Base-by-base conservation (phyloP, 139 green algal genomes). In the Zygnema cylindricum region DNA sequence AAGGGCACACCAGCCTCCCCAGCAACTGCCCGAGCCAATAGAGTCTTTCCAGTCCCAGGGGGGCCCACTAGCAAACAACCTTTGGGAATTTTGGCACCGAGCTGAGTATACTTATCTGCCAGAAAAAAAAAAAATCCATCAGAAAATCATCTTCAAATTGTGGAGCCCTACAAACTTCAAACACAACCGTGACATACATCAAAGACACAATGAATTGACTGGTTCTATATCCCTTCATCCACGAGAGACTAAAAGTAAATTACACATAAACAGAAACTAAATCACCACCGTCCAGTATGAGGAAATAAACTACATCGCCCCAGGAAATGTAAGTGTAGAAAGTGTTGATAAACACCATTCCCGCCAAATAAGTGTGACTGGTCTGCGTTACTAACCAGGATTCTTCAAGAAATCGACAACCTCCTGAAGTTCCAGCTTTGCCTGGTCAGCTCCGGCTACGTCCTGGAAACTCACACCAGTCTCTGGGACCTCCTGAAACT, bases 401-500 rank as follows among this genome's bases (percentile, higher is more conserved):
- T 95, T 95, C 95, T 98, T 98, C 71, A 99, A 93, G 94, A 99
- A 99, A 92, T 99, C 96, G 33, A 99, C 96, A 77, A 98, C 96
- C 94, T 98, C 96, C 93, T 97, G 95, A 55, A 99, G 95, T 94
- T 99, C 97, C 69, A 99, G 92, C 95, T 99, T 99, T 86, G 98
- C 97, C 43, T 95, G 93, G 83, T 99, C 98, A 11, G 98, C 96
- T n/a, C 97, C 97, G 0, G 97, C 97, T 16, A 99, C 97, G 88
- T 99, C 97, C 43, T 89, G 94, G 89, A 99, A 99, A n/a, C 90
- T 96, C 36, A 99, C 94, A 43, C 98, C 98, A 1, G 98, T 99
- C 94, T 99, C 98, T 0, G 93, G 92, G 22, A 98, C 95, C 93
- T 99, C 98, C 95, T 99, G 97, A 93, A 99, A 99, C 95, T 99